Conservation (phyloP, 352 stramenopile genomes). For the Pythium utonaiense region DNA sequence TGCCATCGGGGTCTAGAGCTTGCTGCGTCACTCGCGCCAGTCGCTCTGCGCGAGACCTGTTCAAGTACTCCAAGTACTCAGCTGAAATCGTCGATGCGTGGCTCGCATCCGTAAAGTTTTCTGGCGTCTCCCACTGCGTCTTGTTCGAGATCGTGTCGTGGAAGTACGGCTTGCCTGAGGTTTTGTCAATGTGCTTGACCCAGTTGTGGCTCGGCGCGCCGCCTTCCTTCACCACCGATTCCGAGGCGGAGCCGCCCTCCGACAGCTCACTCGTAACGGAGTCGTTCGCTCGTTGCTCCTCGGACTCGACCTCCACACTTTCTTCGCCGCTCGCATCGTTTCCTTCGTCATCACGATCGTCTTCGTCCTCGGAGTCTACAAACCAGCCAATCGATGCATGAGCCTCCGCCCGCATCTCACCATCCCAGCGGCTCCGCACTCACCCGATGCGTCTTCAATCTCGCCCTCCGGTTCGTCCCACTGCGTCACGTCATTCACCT, state of each 20-base stretch:
- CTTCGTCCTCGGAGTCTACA: not conserved
- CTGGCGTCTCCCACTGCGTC: constrained; percentile 72
- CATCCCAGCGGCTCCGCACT: not conserved
- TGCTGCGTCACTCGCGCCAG: constrained; percentile 55
- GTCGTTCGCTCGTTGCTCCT: not conserved
- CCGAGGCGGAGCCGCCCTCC: not conserved
- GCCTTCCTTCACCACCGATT: not conserved
- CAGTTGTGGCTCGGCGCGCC: constrained; percentile 27
- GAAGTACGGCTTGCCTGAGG: constrained; percentile 73
- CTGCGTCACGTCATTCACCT: constrained; percentile 60
- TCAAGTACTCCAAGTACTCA: constrained; percentile 74
- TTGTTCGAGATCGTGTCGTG: constrained; percentile 52
- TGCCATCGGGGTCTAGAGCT: constrained; percentile 64
- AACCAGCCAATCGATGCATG: not conserved
- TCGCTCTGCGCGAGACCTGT: constrained; percentile 44
- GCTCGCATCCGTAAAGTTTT: constrained; percentile 38
- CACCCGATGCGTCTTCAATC: constrained; percentile 24
- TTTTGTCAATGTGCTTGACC: constrained; percentile 69
- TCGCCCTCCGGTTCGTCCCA: constrained; percentile 70
- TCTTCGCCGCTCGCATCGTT: constrained; percentile 19
- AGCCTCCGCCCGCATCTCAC: not conserved
- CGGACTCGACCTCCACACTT: not conserved
- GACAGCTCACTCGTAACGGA: not conserved
- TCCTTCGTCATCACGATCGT: constrained; percentile 18
- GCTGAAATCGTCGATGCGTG: constrained; percentile 20